Conservation (phyloP, 2,329 filamentous ascomycete species). For the Pseudogymnoascus sp. region DNA sequence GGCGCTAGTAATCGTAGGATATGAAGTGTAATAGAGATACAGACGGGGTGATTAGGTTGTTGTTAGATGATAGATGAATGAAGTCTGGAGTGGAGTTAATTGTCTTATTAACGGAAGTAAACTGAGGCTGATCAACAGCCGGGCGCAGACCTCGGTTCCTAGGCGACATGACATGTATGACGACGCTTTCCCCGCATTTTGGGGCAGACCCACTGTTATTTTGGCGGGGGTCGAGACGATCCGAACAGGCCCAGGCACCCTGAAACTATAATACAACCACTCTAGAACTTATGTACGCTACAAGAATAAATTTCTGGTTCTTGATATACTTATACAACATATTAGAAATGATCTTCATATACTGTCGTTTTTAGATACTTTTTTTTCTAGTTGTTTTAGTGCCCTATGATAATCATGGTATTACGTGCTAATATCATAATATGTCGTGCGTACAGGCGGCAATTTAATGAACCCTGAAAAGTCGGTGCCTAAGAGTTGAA, state of each 20-base stretch:
- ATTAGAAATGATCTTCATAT: background rate
- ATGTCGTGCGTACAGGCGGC: background rate
- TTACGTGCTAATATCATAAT: background rate
- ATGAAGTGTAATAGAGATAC: background rate
- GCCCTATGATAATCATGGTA: background rate
- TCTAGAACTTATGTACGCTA: background rate
- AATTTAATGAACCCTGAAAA: background rate
- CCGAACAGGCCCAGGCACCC: background rate
- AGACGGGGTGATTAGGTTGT: background rate
- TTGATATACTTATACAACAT: background rate
- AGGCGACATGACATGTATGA: background rate
- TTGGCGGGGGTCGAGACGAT: background rate
- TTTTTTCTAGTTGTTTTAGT: background rate
- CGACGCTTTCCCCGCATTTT: background rate
- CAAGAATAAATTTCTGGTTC: background rate
- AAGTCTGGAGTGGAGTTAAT: background rate
- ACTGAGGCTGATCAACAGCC: background rate
- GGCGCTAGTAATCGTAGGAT: background rate
- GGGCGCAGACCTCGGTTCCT: background rate
- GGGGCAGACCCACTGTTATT: background rate
- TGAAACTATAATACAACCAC: background rate
- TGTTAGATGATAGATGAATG: background rate
- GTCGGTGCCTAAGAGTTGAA: background rate
- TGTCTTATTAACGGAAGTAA: background rate
- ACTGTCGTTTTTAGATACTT: background rate